These are phyloP conservation scores for Coemansia sp. DNA, from an alignment of 192 early-diverging fungal genomes.

Conservation along the genomic window DNA sequence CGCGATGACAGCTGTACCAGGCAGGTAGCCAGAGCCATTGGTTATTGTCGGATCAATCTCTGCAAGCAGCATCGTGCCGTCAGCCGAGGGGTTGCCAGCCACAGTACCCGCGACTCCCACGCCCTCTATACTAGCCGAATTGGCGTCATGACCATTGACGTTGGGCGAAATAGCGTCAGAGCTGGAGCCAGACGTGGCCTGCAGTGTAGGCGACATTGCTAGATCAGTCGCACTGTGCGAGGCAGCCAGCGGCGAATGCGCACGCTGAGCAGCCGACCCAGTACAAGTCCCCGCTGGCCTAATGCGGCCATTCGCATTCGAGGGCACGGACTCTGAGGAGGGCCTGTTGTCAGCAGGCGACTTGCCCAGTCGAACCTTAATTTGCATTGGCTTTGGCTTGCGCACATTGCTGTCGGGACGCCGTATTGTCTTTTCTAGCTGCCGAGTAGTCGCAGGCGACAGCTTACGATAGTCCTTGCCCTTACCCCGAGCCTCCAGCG, in stretches of 20 bases:
- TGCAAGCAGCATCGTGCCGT: neutral
- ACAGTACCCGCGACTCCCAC: neutral
- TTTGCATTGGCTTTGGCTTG: slow-evolving; percentile 53
- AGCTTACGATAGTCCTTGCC: slow-evolving; percentile 59
- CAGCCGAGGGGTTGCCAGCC: neutral
- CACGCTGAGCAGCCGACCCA: neutral
- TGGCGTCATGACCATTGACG: neutral
- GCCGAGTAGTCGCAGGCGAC: slow-evolving; percentile 57
- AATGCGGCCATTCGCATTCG: slow-evolving; percentile 1
- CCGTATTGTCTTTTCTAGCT: slow-evolving; percentile 56
- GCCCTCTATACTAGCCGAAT: neutral
- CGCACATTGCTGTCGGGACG: slow-evolving; percentile 27
- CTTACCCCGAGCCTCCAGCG: slow-evolving; percentile 57
- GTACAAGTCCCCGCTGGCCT: neutral
- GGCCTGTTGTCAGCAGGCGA: slow-evolving; percentile 19
- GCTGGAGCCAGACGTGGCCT: neutral
- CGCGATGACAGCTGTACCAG: neutral
- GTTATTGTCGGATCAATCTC: neutral
- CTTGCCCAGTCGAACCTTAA: slow-evolving; percentile 52
- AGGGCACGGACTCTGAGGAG: slow-evolving; percentile 2
- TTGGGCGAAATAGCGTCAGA: neutral
- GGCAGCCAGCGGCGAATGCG: neutral
- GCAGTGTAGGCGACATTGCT: neutral
- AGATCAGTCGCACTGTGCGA: slow-evolving; percentile 1
- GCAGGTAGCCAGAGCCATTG: neutral